Base-by-base conservation (phyloP, 2,329 filamentous ascomycete genomes). In the Myriosclerotinia duriaeana region DNA sequence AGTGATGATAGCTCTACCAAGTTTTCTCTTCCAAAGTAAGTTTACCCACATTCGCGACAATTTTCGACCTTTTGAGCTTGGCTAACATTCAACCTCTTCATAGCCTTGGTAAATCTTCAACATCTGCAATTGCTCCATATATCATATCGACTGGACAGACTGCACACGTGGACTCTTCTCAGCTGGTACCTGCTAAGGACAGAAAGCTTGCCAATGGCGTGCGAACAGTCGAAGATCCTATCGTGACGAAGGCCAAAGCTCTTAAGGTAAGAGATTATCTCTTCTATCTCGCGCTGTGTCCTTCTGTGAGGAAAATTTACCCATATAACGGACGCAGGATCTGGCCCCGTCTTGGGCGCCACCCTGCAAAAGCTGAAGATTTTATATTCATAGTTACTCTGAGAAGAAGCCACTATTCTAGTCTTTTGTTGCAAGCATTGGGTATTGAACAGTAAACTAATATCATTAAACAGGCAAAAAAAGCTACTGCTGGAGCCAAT, bases 301-400 rank as follows among this genome's bases (percentile, higher is more conserved):
- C 71, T 75, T 79, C 79, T 78, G 86, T 92, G 91, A 94, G 87
- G 90, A 93, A 90, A 89, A 83, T 82, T 84, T 82, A 87, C 85
- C 87, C 85, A 88, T 74, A 85, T 78, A 75, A 85, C 90, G 89
- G 90, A 93, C 84, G 89, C 87, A 85, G 87, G 87, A 82, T 81
- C 77, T 83, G 84, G 84, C 84, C 85, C 86, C 91, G 90, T 94
- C 83, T 90, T 95, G 91, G 90, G 81, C 85, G 85, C 82, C 82
- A 85, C 82, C 86, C 89, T 85, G 85, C 87, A 86, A 78, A 79
- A 79, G 84, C 89, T 87, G 89, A 83, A 87, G 80, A 73, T 72
- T 70, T 71, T 70, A 71, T 72, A 70, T 72, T 91, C 90, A 89
- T 89, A 89, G 86, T 89, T 89, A 89, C 86, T 86, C 86, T 88